Evolutionary conservation across 345 rosid genomes (phyloP).

Genomic region (Bruguiera gymnorhiza): DNA sequence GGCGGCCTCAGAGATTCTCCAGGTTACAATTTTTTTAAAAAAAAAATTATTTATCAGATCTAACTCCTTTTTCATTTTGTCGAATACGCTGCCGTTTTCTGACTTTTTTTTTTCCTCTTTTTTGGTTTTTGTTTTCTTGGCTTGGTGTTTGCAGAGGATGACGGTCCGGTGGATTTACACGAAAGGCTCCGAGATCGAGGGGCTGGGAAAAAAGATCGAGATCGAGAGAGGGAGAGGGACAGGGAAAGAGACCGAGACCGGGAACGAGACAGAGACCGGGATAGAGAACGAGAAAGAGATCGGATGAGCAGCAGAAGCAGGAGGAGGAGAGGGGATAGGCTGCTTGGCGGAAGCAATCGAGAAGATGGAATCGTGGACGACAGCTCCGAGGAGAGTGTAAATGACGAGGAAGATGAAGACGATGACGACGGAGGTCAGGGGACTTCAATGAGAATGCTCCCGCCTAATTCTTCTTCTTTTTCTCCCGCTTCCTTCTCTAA

Average conservation of each 20-base stretch:
- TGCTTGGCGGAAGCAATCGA: constrained; percentile 61
- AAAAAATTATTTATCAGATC: constrained; percentile 35
- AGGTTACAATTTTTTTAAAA: constrained; percentile 33
- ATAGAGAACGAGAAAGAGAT: constrained; percentile 55
- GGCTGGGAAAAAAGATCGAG: constrained; percentile 64
- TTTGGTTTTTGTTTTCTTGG: not conserved
- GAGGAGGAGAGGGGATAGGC: constrained; percentile 75
- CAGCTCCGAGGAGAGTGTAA: constrained; percentile 85
- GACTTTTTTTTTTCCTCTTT: not conserved
- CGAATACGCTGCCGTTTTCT: not conserved
- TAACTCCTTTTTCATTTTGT: not conserved
- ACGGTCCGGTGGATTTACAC: constrained; percentile 62
- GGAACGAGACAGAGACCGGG: constrained; percentile 39
- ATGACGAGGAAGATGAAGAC: constrained; percentile 88
- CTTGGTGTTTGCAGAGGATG: constrained; percentile 55
- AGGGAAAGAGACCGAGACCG: constrained; percentile 63
- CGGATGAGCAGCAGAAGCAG: constrained; percentile 74
- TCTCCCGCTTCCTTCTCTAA: constrained; percentile 54
- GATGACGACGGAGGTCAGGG: constrained; percentile 51
- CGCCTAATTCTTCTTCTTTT: constrained; percentile 49
- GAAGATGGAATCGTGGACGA: constrained; percentile 70
- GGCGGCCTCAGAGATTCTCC: constrained; percentile 82
- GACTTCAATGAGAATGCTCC: constrained; percentile 59
- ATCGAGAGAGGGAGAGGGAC: constrained; percentile 64
- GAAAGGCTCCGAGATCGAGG: constrained; percentile 88